phyloP scores from a whole-genome alignment of 2,329 filamentous ascomycete species.

The Volutella citrinella region DNA sequence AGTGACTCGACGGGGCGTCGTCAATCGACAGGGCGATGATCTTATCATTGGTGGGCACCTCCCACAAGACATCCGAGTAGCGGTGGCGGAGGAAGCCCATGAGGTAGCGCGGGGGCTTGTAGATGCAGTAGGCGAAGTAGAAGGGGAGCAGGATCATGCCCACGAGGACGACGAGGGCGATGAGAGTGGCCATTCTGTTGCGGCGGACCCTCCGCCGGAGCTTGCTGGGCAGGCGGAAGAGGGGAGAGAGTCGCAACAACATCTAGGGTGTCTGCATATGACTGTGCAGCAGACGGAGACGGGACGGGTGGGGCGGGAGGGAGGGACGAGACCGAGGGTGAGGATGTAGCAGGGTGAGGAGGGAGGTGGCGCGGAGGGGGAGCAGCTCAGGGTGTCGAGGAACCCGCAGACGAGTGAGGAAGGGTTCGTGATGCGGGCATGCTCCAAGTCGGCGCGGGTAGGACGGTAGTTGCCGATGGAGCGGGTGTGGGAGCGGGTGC shows the following conservation, averaged over 20 bases:
- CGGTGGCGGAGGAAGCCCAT: constrained; percentile 67
- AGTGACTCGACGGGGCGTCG: constrained; percentile 75
- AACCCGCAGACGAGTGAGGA: no score
- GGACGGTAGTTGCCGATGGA: no score
- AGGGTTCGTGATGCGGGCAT: no score
- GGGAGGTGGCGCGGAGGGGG: no score
- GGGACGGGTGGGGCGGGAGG: no score
- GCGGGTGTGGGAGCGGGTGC: no score
- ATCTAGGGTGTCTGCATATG: constrained; percentile 13
- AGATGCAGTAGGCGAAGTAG: constrained; percentile 63
- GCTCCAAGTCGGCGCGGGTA: no score
- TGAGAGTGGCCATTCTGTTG: constrained; percentile 55
- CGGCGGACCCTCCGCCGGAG: constrained; percentile 56
- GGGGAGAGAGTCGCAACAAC: constrained; percentile 40
- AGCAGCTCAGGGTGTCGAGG: no score
- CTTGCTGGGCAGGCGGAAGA: constrained; percentile 55
- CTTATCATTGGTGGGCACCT: constrained; percentile 56
- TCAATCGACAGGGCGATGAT: constrained; percentile 83
- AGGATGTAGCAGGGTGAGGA: no score
- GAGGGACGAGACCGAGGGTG: no score
- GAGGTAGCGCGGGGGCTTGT: constrained; percentile 73
- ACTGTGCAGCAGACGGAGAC: constrained; percentile 12
- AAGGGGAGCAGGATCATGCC: constrained; percentile 36
- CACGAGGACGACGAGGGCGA: constrained; percentile 37
- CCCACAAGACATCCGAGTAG: constrained; percentile 79